phyloP scores from a whole-genome alignment of 2,329 filamentous ascomycete species.

The Leptodontidium sp. region DNA sequence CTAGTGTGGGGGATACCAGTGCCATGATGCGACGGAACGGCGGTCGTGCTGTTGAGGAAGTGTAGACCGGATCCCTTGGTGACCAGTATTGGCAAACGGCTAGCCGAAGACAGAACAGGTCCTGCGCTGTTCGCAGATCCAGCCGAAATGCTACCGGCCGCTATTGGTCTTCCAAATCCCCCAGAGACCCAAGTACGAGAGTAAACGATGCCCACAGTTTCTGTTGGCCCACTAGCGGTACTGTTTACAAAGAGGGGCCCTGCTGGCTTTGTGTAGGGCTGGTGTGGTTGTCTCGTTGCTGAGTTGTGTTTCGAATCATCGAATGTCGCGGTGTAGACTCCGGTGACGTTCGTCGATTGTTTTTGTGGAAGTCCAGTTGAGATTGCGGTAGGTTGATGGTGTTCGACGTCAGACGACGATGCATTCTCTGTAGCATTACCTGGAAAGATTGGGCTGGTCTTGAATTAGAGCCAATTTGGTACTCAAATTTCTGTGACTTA shows the following conservation, averaged over 20 bases:
- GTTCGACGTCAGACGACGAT: conserved; percentile 12
- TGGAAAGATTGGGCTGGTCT: neutral
- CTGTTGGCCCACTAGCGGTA: conserved; percentile 3
- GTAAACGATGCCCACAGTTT: neutral
- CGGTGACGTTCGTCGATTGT: conserved; percentile 8
- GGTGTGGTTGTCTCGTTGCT: neutral
- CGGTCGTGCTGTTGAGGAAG: neutral
- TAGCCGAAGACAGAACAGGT: no score
- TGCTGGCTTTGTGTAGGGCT: conserved; percentile 2
- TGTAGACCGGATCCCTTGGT: conserved; percentile 9
- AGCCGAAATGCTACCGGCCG: neutral
- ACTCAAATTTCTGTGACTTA: neutral
- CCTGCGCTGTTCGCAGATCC: no score
- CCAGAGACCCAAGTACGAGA: neutral
- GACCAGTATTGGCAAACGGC: no score
- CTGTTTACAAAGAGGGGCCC: neutral
- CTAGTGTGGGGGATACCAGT: neutral
- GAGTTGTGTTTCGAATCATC: neutral
- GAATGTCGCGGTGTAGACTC: neutral
- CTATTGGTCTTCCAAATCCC: neutral
- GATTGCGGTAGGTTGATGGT: neutral
- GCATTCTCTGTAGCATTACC: conserved; percentile 12
- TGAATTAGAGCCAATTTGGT: neutral
- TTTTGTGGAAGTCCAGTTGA: neutral
- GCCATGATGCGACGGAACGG: neutral